Evolutionary conservation across 371 early-diverging fungal genomes (phyloP).

Genomic region (Mortierella sp.): DNA sequence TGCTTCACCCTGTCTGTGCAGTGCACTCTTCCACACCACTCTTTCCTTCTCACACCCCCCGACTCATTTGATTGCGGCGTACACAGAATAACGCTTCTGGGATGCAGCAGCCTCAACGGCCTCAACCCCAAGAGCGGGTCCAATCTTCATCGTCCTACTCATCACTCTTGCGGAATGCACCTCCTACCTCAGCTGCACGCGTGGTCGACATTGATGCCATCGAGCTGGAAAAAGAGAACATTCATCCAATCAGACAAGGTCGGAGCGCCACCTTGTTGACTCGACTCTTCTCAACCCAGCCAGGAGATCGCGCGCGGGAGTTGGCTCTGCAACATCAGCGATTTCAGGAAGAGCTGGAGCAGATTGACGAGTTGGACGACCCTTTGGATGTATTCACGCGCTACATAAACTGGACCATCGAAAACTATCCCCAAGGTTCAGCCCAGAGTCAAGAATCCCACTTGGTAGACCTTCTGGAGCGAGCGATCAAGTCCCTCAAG

Average conservation of each 20-base stretch:
- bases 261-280: slow-evolving; percentile 69
- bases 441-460: slow-evolving; percentile 67
- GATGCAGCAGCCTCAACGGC: slow-evolving; percentile 22
- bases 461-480: slow-evolving; percentile 67
- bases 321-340: slow-evolving; percentile 53
- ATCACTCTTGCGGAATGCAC: background rate
- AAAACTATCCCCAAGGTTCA: slow-evolving; percentile 68
- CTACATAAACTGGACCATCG: slow-evolving; percentile 80
- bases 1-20: no score
- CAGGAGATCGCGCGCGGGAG: slow-evolving; percentile 52
- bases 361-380: slow-evolving; percentile 70
- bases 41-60: no score
- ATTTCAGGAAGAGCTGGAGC: slow-evolving; percentile 62
- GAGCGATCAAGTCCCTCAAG: slow-evolving; percentile 67
- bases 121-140: slow-evolving; percentile 2
- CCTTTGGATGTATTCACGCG: slow-evolving; percentile 78
- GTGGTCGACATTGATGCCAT: slow-evolving; percentile 57
- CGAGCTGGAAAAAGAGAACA: slow-evolving; percentile 87
- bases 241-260: slow-evolving; percentile 74
- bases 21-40: no score
- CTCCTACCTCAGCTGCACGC: background rate
- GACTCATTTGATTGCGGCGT: background rate
- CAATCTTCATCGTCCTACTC: slow-evolving; percentile 1
- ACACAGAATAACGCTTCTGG: background rate
- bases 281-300: slow-evolving; percentile 47